A percentile compares a stretch with the other conserved stretches of the same genome.
These are phyloP conservation scores for Pythium myriotylum DNA, from an alignment of 352 stramenopile genomes.

Conservation along the genomic window DNA sequence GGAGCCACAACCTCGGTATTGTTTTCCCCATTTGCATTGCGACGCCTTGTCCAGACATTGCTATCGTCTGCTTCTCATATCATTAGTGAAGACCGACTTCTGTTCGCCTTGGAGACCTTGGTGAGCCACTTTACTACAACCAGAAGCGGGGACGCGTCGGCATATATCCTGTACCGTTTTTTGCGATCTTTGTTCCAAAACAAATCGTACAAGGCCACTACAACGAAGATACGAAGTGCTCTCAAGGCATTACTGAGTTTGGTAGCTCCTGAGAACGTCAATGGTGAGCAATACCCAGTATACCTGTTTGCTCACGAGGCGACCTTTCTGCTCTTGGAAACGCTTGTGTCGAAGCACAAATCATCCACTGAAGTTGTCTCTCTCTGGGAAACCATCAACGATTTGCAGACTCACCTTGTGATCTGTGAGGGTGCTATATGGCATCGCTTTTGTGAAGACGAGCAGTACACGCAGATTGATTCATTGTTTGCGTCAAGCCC, in stretches of 20 bases:
- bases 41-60: conserved; percentile 49
- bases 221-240: conserved; percentile 25
- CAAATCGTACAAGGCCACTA: conserved; percentile 41
- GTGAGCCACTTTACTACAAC: conserved; percentile 17
- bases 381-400: conserved; percentile 44
- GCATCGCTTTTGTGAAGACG: conserved; percentile 72
- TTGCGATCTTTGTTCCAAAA: conserved; percentile 58
- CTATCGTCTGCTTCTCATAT: conserved; percentile 34
- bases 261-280: conserved; percentile 7
- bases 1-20: conserved; percentile 33
- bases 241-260: conserved; percentile 28
- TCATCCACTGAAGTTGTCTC: conserved; percentile 32
- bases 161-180: conserved; percentile 53
- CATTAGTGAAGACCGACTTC: conserved; percentile 50
- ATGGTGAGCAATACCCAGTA: conserved; percentile 34
- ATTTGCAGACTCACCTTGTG: conserved; percentile 47
- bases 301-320: conserved; percentile 58
- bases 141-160: conserved; percentile 8
- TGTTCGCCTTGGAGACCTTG: conserved; percentile 71
- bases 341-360: conserved; percentile 18
- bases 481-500: conserved; percentile 25
- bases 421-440: conserved; percentile 64
- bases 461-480: conserved; percentile 65
- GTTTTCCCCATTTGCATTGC: conserved; percentile 61
- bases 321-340: conserved; percentile 38